Evolutionary conservation across 75 land plant species (phyloP).

Genomic region (Pseudotsuga menziesii): DNA sequence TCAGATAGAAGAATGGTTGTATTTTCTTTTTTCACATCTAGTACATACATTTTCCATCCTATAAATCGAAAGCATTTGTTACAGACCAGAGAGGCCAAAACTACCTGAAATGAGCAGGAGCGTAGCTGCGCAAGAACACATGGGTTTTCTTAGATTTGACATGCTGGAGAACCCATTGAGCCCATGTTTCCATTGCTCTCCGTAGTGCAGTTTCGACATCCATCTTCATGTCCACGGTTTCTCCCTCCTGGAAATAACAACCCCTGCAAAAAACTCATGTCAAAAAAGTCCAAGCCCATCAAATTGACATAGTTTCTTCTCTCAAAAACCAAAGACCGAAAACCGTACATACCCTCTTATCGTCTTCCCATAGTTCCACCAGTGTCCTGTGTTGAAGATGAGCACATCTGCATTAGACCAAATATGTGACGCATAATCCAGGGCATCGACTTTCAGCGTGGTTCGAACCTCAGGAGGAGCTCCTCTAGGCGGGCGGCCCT

Average conservation of each 20-base stretch:
- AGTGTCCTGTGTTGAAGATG: constrained; percentile 76
- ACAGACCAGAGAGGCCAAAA: too few species aligned
- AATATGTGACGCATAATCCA: constrained; percentile 37
- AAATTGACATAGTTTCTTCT: not conserved
- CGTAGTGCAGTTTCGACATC: constrained; percentile 48
- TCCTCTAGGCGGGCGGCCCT: constrained; percentile 42
- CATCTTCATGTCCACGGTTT: constrained; percentile 48
- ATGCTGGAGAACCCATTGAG: constrained; percentile 35
- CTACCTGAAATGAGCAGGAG: constrained; percentile 78
- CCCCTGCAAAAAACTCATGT: constrained; percentile 39
- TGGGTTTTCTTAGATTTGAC: constrained; percentile 32
- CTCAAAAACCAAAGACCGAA: not conserved
- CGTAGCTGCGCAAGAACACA: constrained; percentile 64
- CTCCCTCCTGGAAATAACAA: constrained; percentile 56
- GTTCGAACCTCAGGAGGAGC: constrained; percentile 27
- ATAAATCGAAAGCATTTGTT: too few species aligned
- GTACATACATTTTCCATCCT: too few species aligned
- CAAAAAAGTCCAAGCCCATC: not conserved
- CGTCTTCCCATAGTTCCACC: constrained; percentile 80
- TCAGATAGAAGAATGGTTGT: too few species aligned
- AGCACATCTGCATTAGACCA: constrained; percentile 69
- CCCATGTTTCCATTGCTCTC: constrained; percentile 57
- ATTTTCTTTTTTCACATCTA: too few species aligned
- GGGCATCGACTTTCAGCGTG: constrained; percentile 43
- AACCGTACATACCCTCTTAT: constrained; percentile 26